Base-by-base conservation (phyloP, 306 rosid species). In the Lablab purpureus region DNA sequence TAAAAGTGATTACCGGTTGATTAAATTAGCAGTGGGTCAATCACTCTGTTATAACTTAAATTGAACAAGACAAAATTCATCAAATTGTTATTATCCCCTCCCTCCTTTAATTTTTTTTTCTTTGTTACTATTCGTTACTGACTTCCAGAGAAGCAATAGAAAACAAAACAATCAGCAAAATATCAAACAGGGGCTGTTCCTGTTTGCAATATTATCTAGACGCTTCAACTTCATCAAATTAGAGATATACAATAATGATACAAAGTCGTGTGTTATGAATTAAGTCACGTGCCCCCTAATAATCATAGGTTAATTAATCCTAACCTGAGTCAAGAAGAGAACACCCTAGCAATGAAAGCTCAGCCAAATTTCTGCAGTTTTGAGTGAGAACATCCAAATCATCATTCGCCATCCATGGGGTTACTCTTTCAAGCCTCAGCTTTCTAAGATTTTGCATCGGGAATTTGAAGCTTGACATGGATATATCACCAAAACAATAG, bases 361-460 rank as follows among this genome's bases (percentile, higher is more conserved):
- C 91, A 77, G 81, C 84, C 81, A 93, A 85, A 81, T 88, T 87
- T 74, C 62, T 80, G 76, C 88, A 91, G 86, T 78, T 91, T 77
- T 79, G 87, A 54, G 89, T 77, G 47, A 93, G 82, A 83, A 91
- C 75, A 81, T 80, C 59, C 85, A 93, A 87, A 77, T 91, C 91
- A 58, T 69, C 81, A 84, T 91, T 93, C 78, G 86, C 91, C 90
- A 93, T 82, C 98, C 98, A 93, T 45, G 93, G 94, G 82, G 90
- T 81, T 66, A 89, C 94, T 71, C 97, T 87, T 84, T 89, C 81
- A 83, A 93, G 94, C 87, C 83, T 86, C 85, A 93, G 72, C 81
- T 81, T 89, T 62, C 85, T 87, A 73, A 93, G 82, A 84, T 81
- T 87, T 82, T 79, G 89, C 85, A 84, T 83, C 77, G 82, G 77